Evolutionary conservation across 805 yeast species (phyloP).

Genomic region (Isabelozyma gotoi): DNA sequence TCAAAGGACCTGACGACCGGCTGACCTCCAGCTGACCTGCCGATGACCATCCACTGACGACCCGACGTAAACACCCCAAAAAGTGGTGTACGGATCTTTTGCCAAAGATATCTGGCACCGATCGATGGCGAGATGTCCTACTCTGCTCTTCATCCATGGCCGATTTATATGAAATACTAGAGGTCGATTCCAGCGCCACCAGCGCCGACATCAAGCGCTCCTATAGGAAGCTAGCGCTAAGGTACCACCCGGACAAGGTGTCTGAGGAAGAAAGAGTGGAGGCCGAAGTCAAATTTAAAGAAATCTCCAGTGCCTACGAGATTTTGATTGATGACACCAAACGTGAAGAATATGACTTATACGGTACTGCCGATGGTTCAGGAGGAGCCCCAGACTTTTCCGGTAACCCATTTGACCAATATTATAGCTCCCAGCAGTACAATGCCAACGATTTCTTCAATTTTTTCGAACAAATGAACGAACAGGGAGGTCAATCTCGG

Average conservation of each 20-base stretch:
- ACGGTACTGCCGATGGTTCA: constrained; percentile 43
- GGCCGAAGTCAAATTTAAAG: constrained; percentile 81
- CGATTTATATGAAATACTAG: constrained; percentile 64
- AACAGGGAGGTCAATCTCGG: constrained; percentile 13
- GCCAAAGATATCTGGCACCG: too few species aligned
- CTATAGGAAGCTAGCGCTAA: constrained; percentile 78
- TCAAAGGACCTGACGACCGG: too few species aligned
- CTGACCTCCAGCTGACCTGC: too few species aligned
- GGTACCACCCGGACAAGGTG: constrained; percentile 88
- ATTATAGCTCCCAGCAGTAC: constrained; percentile 42
- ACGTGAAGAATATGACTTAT: constrained; percentile 58
- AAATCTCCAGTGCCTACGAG: constrained; percentile 84
- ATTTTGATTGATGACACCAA: constrained; percentile 67
- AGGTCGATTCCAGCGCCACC: constrained; percentile 65
- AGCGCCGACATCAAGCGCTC: constrained; percentile 77
- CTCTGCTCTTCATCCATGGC: too few species aligned
- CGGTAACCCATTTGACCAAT: constrained; percentile 41
- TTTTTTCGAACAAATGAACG: constrained; percentile 54
- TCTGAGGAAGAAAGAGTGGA: constrained; percentile 61
- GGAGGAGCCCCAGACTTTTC: constrained; percentile 15
- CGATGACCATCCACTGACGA: too few species aligned
- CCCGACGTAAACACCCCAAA: too few species aligned
- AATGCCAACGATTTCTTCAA: constrained; percentile 75
- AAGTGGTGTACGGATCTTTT: neutral
- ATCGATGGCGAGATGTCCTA: too few species aligned